Conservation (phyloP, 139 green algal species). For the Diplosphaera chodatii region DNA sequence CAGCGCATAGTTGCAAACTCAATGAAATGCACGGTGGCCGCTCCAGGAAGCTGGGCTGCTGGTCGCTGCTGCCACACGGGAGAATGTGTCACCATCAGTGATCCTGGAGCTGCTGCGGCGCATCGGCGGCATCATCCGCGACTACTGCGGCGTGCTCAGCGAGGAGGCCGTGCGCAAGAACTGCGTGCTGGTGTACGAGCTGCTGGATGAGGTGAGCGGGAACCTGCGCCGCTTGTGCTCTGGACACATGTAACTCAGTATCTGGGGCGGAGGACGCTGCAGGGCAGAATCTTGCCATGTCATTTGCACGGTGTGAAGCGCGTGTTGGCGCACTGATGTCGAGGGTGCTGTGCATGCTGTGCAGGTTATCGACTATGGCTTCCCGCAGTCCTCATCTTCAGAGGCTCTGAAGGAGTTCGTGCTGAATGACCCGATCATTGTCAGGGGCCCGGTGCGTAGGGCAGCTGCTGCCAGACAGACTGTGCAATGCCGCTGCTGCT, state of each 20-base stretch:
- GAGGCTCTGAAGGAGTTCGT: constrained; percentile 90
- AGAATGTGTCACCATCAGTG: constrained; percentile 82
- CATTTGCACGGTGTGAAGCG: too few species aligned
- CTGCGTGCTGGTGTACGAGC: constrained; percentile 94
- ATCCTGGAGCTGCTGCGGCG: constrained; percentile 89
- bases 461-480: neutral
- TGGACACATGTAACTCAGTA: too few species aligned
- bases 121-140: constrained; percentile 76
- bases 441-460: constrained; percentile 28
- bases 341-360: too few species aligned
- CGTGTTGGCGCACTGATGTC: constrained; percentile 12
- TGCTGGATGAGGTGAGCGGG: constrained; percentile 78
- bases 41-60: constrained; percentile 69
- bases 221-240: too few species aligned
- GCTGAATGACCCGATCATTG: constrained; percentile 80
- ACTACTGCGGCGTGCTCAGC: constrained; percentile 84
- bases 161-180: constrained; percentile 95
- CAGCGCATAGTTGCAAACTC: too few species aligned
- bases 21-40: too few species aligned
- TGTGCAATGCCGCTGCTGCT: neutral
- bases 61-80: constrained; percentile 81
- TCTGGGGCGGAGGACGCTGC: too few species aligned
- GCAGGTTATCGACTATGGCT: constrained; percentile 74
- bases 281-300: too few species aligned
- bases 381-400: constrained; percentile 81